Percentiles rank a stretch among this genome's conserved stretches.
These are phyloP conservation scores for Sherardia arvensis DNA, from an alignment of 257 asterid species.

Conservation along the genomic window DNA sequence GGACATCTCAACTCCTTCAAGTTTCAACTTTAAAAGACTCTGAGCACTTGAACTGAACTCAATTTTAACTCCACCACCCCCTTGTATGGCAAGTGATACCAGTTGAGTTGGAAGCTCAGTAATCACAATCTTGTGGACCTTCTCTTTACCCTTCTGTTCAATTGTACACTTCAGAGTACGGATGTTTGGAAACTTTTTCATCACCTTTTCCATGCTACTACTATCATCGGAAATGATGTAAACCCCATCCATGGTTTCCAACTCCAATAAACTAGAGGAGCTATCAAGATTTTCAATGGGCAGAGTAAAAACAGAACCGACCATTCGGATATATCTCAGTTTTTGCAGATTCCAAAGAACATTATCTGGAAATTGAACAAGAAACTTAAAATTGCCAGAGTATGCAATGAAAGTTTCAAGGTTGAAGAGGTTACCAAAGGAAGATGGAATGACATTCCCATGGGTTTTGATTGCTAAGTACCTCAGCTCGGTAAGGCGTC, in stretches of 20 bases:
- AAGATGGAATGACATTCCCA: neutral
- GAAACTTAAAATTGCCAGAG: no score
- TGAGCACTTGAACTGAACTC: neutral
- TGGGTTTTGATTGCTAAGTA: neutral
- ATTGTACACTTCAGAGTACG: neutral
- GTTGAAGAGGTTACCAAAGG: neutral
- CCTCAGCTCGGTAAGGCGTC: neutral
- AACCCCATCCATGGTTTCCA: neutral
- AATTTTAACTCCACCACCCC: neutral
- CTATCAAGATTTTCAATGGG: neutral
- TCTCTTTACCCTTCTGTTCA: neutral
- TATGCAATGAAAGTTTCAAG: neutral
- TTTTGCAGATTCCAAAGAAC: neutral
- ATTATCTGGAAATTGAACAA: neutral
- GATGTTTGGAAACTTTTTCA: neutral
- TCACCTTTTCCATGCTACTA: neutral
- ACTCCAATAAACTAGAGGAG: neutral
- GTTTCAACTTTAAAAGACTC: neutral
- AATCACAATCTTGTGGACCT: neutral
- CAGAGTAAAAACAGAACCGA: neutral
- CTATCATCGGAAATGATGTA: neutral
- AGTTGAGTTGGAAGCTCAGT: neutral
- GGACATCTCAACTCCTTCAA: neutral
- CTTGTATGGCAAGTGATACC: neutral
- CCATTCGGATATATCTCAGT: neutral